Conservation (phyloP, 768 basidiomycete species). For the Brasilioporus rufonigricans region DNA sequence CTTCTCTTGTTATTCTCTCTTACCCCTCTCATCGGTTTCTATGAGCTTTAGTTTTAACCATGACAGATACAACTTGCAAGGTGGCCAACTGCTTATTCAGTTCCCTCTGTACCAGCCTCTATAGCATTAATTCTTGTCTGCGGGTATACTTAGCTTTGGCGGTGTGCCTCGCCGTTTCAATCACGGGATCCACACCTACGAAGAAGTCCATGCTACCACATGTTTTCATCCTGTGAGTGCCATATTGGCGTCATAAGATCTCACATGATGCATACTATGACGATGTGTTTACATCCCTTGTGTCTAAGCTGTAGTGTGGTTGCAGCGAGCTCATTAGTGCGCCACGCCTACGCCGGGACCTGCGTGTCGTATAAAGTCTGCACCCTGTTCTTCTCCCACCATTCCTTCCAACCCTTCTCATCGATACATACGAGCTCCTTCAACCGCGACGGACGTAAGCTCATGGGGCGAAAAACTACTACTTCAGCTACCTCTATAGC, state of each 20-base stretch:
- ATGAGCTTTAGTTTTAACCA: too few relatives aligned
- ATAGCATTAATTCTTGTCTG: too few relatives aligned
- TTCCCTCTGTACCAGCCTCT: too few relatives aligned
- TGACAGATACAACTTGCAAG: too few relatives aligned
- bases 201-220: too few relatives aligned
- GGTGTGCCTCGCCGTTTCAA: too few relatives aligned
- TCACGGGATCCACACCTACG: too few relatives aligned
- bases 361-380: conserved; percentile 10
- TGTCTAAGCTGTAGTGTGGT: neutral
- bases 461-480: neutral
- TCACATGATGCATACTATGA: conserved; percentile 1
- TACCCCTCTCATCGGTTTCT: too few relatives aligned
- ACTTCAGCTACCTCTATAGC: neutral
- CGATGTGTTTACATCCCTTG: neutral
- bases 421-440: neutral
- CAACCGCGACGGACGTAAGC: neutral
- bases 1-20: too few relatives aligned
- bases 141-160: too few relatives aligned
- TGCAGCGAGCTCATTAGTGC: neutral
- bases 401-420: neutral
- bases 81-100: too few relatives aligned
- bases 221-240: too few relatives aligned
- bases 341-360: neutral
- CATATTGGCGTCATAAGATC: neutral
- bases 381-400: neutral